Evolutionary conservation across 2,329 filamentous ascomycete genomes (phyloP).

Genomic region (Neofusicoccum sp.): DNA sequence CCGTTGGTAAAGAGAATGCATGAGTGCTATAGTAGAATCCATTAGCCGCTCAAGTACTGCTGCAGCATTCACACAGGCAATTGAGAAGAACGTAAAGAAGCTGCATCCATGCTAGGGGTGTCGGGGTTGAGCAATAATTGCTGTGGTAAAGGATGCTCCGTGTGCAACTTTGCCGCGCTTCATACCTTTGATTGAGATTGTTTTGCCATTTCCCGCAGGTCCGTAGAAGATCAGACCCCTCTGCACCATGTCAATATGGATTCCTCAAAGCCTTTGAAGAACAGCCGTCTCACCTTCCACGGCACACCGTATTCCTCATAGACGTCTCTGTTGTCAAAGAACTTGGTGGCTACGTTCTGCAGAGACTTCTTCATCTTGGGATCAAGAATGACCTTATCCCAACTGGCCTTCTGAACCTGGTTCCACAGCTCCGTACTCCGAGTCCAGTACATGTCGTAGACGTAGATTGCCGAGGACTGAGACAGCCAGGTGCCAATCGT

Average conservation of each 20-base stretch:
- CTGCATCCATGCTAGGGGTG: no score
- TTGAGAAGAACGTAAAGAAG: no score
- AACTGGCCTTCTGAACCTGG: conserved; percentile 49
- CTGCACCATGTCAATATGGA: conserved; percentile 41
- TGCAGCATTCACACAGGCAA: no score
- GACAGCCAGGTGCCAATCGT: conserved; percentile 40
- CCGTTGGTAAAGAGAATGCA: conserved; percentile 60
- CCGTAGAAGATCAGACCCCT: conserved; percentile 67
- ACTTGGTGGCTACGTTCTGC: conserved; percentile 62
- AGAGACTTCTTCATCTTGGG: conserved; percentile 63
- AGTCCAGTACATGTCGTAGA: conserved; percentile 54
- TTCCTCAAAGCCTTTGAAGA: conserved; percentile 21
- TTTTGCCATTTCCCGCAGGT: conserved; percentile 66
- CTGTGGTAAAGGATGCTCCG: no score
- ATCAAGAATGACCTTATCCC: conserved; percentile 68
- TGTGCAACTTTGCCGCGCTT: no score
- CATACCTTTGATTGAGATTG: conserved; percentile 60
- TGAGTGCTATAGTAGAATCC: conserved; percentile 50
- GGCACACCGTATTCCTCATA: conserved; percentile 63
- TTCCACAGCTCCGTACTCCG: conserved; percentile 62
- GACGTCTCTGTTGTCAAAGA: conserved; percentile 59
- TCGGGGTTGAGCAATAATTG: no score
- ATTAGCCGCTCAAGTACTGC: not conserved
- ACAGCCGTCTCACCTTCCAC: conserved; percentile 53
- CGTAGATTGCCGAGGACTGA: conserved; percentile 41